A percentile compares a stretch with the other conserved stretches of the same genome.
Evolutionary conservation across 345 rosid genomes (phyloP).

Genomic region (Barbarea vulgaris): DNA sequence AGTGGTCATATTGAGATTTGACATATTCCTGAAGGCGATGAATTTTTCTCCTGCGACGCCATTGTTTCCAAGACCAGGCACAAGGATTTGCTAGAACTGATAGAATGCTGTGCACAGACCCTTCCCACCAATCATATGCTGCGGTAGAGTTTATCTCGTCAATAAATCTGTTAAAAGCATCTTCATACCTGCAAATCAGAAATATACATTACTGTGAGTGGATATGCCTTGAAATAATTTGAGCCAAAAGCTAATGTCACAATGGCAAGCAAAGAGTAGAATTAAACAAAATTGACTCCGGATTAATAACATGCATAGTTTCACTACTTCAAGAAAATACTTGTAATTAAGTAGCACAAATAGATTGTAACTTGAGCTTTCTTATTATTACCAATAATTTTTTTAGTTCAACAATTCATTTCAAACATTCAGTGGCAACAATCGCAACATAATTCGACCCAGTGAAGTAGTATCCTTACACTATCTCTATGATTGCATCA

Average conservation of each 20-base stretch:
- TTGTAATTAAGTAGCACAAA: not conserved
- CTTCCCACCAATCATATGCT: slow-evolving; percentile 99
- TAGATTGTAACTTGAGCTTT: not conserved
- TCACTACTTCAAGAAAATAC: slow-evolving; percentile 6
- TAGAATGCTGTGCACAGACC: slow-evolving; percentile 92
- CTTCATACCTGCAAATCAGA: slow-evolving; percentile 79
- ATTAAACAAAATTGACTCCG: not conserved
- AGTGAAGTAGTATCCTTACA: slow-evolving; percentile 60
- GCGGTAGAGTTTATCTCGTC: slow-evolving; percentile 96
- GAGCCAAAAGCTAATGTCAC: slow-evolving; percentile 18
- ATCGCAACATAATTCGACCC: slow-evolving; percentile 11
- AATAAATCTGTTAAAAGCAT: slow-evolving; percentile 94
- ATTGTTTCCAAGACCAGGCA: slow-evolving; percentile 99
- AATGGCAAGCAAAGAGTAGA: not conserved
- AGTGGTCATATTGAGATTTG: slow-evolving; percentile 95
- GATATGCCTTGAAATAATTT: not conserved
- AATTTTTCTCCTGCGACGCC: slow-evolving; percentile 85
- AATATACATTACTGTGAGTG: slow-evolving; percentile 12
- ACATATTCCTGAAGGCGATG: slow-evolving; percentile 96
- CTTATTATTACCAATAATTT: not conserved
- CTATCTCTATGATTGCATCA: slow-evolving; percentile 84
- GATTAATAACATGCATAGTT: slow-evolving; percentile 4
- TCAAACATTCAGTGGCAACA: slow-evolving; percentile 30
- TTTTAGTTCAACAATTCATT: slow-evolving; percentile 28
- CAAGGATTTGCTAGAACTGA: slow-evolving; percentile 92